Evolutionary conservation across 1,284 basidiomycete genomes (phyloP).

Genomic region (Acaromyces ingoldii): DNA sequence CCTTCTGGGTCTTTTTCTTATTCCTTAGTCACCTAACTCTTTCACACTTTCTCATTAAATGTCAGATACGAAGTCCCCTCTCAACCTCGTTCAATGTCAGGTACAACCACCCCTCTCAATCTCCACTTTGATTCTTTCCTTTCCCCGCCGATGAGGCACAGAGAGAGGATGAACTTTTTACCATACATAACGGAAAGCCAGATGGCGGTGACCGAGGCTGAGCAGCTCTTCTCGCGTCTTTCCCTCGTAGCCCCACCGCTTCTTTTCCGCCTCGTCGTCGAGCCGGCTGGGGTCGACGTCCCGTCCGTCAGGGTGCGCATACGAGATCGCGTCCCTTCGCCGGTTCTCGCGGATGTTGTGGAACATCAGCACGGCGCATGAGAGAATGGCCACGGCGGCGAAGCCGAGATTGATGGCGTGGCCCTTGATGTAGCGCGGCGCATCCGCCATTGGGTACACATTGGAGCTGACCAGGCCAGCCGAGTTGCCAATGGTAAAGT

Average conservation of each 20-base stretch:
- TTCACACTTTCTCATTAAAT: too few species aligned
- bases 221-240: conserved; percentile 2
- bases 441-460: conserved; percentile 50
- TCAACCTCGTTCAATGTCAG: too few species aligned
- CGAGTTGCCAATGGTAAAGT: conserved; percentile 55
- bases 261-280: conserved; percentile 5
- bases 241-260: conserved; percentile 4
- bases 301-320: conserved; percentile 9
- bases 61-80: too few species aligned
- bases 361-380: conserved; percentile 10
- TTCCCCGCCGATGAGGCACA: too few species aligned
- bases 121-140: too few species aligned
- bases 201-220: background rate
- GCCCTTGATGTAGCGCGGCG: conserved; percentile 20
- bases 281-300: conserved; percentile 2
- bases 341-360: conserved; percentile 67
- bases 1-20: too few species aligned
- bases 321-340: conserved; percentile 82
- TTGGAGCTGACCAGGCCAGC: conserved; percentile 54
- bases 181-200: background rate
- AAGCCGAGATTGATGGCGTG: conserved; percentile 40
- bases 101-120: too few species aligned
- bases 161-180: too few species aligned
- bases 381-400: conserved; percentile 28
- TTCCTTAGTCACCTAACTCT: too few species aligned